These are phyloP conservation scores for Dionaea muscipula DNA, from an alignment of 179 eudicot species.

Conservation along the genomic window DNA sequence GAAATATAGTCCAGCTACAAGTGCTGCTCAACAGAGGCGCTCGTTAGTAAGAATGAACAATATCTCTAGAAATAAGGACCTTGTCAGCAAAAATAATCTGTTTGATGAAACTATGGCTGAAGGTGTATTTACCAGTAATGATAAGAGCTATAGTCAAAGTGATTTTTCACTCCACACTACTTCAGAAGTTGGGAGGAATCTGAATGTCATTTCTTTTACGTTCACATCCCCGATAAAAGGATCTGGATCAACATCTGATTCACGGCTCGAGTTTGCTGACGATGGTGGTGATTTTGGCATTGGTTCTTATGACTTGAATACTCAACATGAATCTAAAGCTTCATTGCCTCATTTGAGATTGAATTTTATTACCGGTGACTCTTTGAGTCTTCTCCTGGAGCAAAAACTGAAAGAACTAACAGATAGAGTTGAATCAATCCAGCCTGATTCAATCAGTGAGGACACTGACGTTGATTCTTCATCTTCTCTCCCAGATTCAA, in stretches of 20 bases:
- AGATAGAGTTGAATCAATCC: constrained; percentile 44
- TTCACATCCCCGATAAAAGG: constrained; percentile 88
- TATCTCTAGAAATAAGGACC: constrained; percentile 31
- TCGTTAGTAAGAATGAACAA: constrained; percentile 26
- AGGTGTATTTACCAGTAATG: constrained; percentile 14
- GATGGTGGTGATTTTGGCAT: constrained; percentile 14
- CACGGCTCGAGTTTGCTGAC: constrained; percentile 25
- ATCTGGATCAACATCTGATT: constrained; percentile 23
- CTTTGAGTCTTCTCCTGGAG: constrained; percentile 72
- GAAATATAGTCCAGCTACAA: constrained; percentile 26
- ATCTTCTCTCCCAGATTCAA: constrained; percentile 24
- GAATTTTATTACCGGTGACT: constrained; percentile 47
- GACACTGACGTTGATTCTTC: constrained; percentile 22
- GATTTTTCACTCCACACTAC: constrained; percentile 25
- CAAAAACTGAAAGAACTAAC: constrained; percentile 83
- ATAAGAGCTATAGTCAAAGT: constrained; percentile 31
- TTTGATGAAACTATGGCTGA: constrained; percentile 23
- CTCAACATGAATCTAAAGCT: constrained; percentile 20
- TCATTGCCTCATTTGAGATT: constrained; percentile 29
- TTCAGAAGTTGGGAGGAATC: constrained; percentile 36
- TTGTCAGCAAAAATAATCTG: constrained; percentile 16
- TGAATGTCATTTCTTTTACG: constrained; percentile 87
- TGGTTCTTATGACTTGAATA: constrained; percentile 18
- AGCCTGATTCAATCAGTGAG: constrained; percentile 20
- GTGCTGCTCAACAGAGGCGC: constrained; percentile 28